These are phyloP conservation scores for Microbotryum silenes-acaulis DNA, from an alignment of 1,284 basidiomycete genomes.

Conservation along the genomic window DNA sequence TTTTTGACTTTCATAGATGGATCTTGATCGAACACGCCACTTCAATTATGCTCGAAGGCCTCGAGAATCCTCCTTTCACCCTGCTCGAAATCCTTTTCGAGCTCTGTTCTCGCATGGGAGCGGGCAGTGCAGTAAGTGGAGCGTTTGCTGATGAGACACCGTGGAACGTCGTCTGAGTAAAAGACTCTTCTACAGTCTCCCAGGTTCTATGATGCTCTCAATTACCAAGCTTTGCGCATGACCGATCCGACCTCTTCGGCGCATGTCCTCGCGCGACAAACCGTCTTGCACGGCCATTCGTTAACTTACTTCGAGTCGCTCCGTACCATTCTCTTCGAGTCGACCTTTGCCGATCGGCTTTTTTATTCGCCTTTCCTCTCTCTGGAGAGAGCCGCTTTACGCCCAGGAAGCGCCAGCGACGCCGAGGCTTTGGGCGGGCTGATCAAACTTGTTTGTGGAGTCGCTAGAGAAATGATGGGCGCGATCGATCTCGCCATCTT, in stretches of 20 bases:
- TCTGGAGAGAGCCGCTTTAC: neutral
- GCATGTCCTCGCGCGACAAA: neutral
- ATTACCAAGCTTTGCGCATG: neutral
- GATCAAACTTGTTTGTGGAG: neutral
- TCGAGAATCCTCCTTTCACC: neutral
- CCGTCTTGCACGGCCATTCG: neutral
- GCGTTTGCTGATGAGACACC: neutral
- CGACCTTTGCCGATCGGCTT: conserved; percentile 2
- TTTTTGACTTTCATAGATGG: neutral
- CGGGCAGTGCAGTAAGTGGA: neutral
- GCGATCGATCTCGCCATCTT: neutral
- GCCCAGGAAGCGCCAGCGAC: neutral
- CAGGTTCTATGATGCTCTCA: neutral
- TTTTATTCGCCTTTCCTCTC: conserved; percentile 8
- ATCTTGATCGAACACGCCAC: conserved; percentile 4
- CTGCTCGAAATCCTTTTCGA: conserved; percentile 2
- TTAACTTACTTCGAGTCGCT: neutral
- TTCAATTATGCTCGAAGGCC: neutral
- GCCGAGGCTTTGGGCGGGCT: neutral
- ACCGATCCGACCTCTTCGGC: neutral
- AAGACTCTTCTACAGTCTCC: neutral
- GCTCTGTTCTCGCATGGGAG: neutral
- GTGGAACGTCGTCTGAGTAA: neutral
- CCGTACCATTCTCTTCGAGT: neutral
- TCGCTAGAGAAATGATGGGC: neutral